phyloP scores from a whole-genome alignment of 805 yeast species.

The Pichia nanzhaoensis region DNA sequence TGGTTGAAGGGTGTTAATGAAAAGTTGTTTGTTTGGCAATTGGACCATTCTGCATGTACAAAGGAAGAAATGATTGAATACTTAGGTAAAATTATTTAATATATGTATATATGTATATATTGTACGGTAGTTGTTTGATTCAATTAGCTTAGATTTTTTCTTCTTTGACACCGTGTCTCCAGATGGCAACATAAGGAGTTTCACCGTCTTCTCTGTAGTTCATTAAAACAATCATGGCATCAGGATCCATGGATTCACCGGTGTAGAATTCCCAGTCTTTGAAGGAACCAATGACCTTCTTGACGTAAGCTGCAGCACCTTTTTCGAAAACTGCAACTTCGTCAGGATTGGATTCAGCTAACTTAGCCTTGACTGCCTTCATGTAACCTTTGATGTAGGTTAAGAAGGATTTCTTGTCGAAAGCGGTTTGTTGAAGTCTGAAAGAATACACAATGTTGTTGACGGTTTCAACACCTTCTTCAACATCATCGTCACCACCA shows the following conservation, averaged over 20 bases:
- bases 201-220: conserved; percentile 99
- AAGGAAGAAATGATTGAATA: conserved; percentile 50
- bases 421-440: conserved; percentile 92
- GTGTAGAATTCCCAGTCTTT: conserved; percentile 99
- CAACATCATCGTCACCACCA: conserved; percentile 77
- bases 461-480: conserved; percentile 82
- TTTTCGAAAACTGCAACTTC: conserved; percentile 84
- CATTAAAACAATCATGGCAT: conserved; percentile 94
- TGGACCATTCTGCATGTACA: conserved; percentile 57
- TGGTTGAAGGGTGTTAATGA: conserved; percentile 66
- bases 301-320: conserved; percentile 94
- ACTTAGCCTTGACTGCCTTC: conserved; percentile 89
- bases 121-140: not conserved
- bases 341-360: conserved; percentile 87
- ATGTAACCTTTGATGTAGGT: conserved; percentile 98
- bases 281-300: conserved; percentile 93
- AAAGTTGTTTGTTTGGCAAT: conserved; percentile 63
- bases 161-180: conserved; percentile 96
- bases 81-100: conserved; percentile 16
- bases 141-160: conserved; percentile 66
- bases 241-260: conserved; percentile 99
- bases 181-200: conserved; percentile 94
- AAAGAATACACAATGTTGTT: conserved; percentile 98
- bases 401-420: conserved; percentile 97
- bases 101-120: not conserved